A percentile compares a stretch with the other conserved stretches of the same genome.
These are phyloP conservation scores for Synchytrium microbalum DNA, from an alignment of 371 early-diverging fungal species.

Conservation along the genomic window DNA sequence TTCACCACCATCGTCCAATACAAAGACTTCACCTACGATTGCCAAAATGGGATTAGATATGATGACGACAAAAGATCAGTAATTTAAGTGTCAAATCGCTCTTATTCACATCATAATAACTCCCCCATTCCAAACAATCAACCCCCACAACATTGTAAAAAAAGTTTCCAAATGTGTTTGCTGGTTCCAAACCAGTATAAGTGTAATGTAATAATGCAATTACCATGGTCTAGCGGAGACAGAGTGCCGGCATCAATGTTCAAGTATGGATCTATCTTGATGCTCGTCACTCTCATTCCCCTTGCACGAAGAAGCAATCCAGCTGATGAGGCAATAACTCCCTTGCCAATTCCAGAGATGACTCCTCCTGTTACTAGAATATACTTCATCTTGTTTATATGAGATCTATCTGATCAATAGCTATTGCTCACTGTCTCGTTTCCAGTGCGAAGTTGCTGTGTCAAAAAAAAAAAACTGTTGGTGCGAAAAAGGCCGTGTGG, in stretches of 20 bases:
- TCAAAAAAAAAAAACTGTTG: too few relatives aligned
- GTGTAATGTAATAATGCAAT: slow-evolving; percentile 9
- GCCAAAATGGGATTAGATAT: slow-evolving; percentile 2
- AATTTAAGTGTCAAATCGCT: too few relatives aligned
- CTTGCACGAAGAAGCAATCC: slow-evolving; percentile 92
- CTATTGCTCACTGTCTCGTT: too few relatives aligned
- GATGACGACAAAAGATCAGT: too few relatives aligned
- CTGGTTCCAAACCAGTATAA: neutral
- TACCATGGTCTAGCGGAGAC: slow-evolving; percentile 96
- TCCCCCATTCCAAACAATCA: too few relatives aligned
- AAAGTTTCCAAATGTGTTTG: neutral
- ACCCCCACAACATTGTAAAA: slow-evolving; percentile 2
- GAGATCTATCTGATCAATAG: too few relatives aligned
- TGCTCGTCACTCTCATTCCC: slow-evolving; percentile 92
- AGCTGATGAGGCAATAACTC: slow-evolving; percentile 96
- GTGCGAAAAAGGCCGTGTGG: too few relatives aligned
- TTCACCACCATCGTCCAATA: slow-evolving; percentile 98
- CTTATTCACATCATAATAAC: too few relatives aligned
- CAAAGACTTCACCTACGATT: slow-evolving; percentile 90
- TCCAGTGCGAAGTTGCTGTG: too few relatives aligned
- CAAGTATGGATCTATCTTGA: slow-evolving; percentile 99
- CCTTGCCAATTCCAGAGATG: slow-evolving; percentile 98
- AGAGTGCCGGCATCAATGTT: slow-evolving; percentile 99
- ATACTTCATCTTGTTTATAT: too few relatives aligned
- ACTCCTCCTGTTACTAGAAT: slow-evolving; percentile 98